A percentile compares a stretch with the other conserved stretches of the same genome.
Conservation (phyloP, 345 rosid species). For the Euclidium syriacum region DNA sequence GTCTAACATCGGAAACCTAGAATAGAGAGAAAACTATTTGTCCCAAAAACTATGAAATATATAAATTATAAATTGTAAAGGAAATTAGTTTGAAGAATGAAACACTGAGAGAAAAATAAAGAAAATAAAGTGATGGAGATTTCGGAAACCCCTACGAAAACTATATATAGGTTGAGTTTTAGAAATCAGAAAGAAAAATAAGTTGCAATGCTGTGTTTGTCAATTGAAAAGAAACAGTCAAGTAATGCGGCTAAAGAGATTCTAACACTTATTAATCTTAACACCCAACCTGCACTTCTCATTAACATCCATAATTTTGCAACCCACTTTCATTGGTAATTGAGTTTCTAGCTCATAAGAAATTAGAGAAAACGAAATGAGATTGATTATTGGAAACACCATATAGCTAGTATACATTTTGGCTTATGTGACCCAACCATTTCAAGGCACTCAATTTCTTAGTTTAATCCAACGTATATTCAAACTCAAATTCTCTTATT, state of each 20-base stretch:
- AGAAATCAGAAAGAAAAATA: neutral
- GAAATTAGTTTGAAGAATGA: constrained; percentile 5
- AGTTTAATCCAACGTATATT: neutral
- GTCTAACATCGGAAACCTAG: too few species aligned
- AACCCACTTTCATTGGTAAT: constrained; percentile 8
- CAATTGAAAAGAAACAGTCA: constrained; percentile 37
- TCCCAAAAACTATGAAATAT: too few species aligned
- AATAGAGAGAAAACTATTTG: too few species aligned
- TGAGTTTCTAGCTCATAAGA: constrained; percentile 3
- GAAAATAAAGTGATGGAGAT: neutral
- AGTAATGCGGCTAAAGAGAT: constrained; percentile 46
- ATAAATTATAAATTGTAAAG: neutral
- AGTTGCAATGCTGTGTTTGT: neutral
- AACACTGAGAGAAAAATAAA: neutral
- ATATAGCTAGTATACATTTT: neutral
- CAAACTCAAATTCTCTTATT: neutral
- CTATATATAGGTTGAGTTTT: constrained; percentile 1
- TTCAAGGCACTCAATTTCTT: neutral
- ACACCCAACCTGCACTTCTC: constrained; percentile 26
- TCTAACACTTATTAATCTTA: constrained; percentile 40
- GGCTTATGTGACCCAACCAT: neutral
- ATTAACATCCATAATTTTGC: constrained; percentile 16
- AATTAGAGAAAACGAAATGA: neutral
- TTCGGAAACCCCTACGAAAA: constrained; percentile 2
- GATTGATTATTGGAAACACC: neutral